These are phyloP conservation scores for Phytophthora citricola DNA, from an alignment of 352 stramenopile genomes.

Conservation along the genomic window DNA sequence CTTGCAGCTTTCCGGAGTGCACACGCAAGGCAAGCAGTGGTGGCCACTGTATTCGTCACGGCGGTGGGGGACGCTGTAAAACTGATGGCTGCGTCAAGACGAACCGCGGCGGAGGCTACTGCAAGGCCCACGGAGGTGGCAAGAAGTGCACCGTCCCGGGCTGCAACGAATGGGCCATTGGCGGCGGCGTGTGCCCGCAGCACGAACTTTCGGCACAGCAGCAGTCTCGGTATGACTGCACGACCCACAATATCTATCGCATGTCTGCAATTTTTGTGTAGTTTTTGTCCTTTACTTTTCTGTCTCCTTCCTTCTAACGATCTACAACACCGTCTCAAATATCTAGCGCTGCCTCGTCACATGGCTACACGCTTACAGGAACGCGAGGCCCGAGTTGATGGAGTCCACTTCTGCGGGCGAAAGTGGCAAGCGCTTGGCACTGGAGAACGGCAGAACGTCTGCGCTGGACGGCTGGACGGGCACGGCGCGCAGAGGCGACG, in stretches of 20 bases:
- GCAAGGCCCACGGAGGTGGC: conserved; percentile 80
- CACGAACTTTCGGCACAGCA: conserved; percentile 62
- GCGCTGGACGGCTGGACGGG: conserved; percentile 63
- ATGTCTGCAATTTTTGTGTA: conserved; percentile 32
- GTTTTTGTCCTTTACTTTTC: conserved; percentile 30
- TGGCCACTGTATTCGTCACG: conserved; percentile 85
- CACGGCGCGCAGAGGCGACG: conserved; percentile 27
- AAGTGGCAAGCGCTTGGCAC: conserved; percentile 71
- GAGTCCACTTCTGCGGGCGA: conserved; percentile 69
- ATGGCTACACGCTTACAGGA: conserved; percentile 56
- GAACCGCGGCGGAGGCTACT: conserved; percentile 81
- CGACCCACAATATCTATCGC: conserved; percentile 28
- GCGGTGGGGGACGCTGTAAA: conserved; percentile 75
- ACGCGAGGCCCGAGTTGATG: conserved; percentile 84
- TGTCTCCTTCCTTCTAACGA: conserved; percentile 10
- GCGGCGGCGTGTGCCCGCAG: conserved; percentile 68
- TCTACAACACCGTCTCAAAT: too few relatives aligned
- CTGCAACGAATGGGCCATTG: conserved; percentile 80
- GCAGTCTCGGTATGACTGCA: conserved; percentile 57
- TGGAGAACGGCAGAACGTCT: conserved; percentile 69
- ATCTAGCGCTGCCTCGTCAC: too few relatives aligned
- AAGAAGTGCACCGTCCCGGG: conserved; percentile 70
- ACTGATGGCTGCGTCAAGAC: conserved; percentile 71
- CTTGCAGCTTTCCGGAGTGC: conserved; percentile 66
- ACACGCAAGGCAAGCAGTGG: conserved; percentile 76